Evolutionary conservation across 352 stramenopile genomes (phyloP).

Genomic region (Globisporangium viniferum): DNA sequence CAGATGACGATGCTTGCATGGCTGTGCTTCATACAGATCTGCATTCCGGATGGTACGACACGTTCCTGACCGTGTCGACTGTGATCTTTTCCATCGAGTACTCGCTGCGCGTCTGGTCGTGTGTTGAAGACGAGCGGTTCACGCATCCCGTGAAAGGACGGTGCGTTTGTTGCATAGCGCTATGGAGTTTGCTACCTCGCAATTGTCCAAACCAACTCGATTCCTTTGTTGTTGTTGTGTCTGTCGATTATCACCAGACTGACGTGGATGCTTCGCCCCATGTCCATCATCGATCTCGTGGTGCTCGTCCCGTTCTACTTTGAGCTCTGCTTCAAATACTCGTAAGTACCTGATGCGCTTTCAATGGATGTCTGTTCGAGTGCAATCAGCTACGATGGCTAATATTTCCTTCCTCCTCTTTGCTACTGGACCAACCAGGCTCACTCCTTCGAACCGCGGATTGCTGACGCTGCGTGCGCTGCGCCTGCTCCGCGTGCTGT

Average conservation of each 20-base stretch:
- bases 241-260: slow-evolving; percentile 26
- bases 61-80: slow-evolving; percentile 77
- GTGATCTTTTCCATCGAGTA: slow-evolving; percentile 78
- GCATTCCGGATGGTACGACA: slow-evolving; percentile 60
- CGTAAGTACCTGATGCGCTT: slow-evolving; percentile 33
- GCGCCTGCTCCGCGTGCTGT: slow-evolving; percentile 74
- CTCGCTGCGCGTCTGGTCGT: slow-evolving; percentile 73
- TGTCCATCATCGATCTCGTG: slow-evolving; percentile 78
- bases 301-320: slow-evolving; percentile 80
- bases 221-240: too few relatives aligned
- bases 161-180: slow-evolving; percentile 19
- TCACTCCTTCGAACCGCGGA: slow-evolving; percentile 27
- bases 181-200: too few relatives aligned
- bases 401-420: neutral
- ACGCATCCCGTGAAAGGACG: slow-evolving; percentile 45
- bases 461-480: slow-evolving; percentile 68
- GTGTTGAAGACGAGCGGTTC: slow-evolving; percentile 72
- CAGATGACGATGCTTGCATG: neutral
- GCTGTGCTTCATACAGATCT: slow-evolving; percentile 30
- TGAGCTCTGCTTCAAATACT: slow-evolving; percentile 64
- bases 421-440: neutral
- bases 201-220: too few relatives aligned
- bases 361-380: neutral
- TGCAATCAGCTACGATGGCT: neutral
- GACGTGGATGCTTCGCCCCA: slow-evolving; percentile 74